A percentile compares a stretch with the other conserved stretches of the same genome.
Evolutionary conservation across 257 asterid species (phyloP).

Genomic region (Nicotiana noctiflora): DNA sequence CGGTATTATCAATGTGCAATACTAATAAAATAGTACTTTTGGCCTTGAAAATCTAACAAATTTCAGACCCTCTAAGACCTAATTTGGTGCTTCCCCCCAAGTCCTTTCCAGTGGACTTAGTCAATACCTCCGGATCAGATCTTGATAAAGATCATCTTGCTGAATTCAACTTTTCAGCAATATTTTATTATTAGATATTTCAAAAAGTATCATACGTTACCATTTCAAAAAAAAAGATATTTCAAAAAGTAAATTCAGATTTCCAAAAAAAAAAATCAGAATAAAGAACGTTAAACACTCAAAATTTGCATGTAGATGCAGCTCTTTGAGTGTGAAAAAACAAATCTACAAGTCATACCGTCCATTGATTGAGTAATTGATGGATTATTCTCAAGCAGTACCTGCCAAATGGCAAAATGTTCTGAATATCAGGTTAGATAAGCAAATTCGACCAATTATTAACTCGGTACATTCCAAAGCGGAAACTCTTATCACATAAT

Average conservation of each 20-base stretch:
- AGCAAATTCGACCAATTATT: not conserved
- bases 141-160: not conserved
- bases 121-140: not conserved
- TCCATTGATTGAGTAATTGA: constrained; percentile 45
- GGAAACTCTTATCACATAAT: not conserved
- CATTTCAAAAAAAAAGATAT: too few relatives aligned
- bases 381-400: constrained; percentile 67
- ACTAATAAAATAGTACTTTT: too few relatives aligned
- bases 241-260: not conserved
- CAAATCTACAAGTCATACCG: constrained; percentile 33
- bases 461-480: not conserved
- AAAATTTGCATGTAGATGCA: not conserved
- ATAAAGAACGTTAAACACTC: not conserved
- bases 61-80: too few relatives aligned
- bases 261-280: not conserved
- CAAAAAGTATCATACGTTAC: not conserved
- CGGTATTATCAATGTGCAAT: too few relatives aligned
- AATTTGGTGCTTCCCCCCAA: not conserved
- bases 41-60: too few relatives aligned
- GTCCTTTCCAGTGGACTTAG: not conserved
- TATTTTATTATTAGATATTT: not conserved
- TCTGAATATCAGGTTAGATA: not conserved
- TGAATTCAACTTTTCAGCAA: not conserved
- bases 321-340: not conserved
- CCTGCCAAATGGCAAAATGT: constrained; percentile 47